Percentiles rank a stretch among this genome's conserved stretches.
Conservation (phyloP, 2,329 filamentous ascomycete genomes). For the Diaporthe amygdali region DNA sequence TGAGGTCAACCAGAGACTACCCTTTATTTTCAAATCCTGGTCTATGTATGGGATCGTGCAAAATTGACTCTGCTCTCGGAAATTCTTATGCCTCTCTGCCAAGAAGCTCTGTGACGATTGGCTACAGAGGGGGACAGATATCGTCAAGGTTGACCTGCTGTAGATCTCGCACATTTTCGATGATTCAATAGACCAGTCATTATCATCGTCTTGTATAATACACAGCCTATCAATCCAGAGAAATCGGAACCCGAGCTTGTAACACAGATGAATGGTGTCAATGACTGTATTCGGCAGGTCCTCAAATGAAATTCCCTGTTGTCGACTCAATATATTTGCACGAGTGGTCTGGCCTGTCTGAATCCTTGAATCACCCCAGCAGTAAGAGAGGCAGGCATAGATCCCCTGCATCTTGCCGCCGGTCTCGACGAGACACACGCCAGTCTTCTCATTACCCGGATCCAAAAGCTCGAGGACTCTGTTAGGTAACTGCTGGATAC, state of each 20-base stretch:
- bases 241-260: conserved; percentile 10
- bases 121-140: not conserved
- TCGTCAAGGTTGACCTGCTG: conserved; percentile 29
- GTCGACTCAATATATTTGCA: fast-evolving
- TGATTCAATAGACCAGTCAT: conserved; percentile 23
- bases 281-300: not conserved
- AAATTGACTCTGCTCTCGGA: fast-evolving
- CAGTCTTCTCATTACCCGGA: fast-evolving
- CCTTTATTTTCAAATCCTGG: not conserved
- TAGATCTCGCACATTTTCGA: conserved; percentile 35
- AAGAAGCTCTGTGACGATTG: not conserved
- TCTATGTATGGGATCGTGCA: not conserved
- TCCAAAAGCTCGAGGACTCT: not conserved
- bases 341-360: not conserved
- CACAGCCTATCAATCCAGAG: conserved; percentile 37
- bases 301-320: not conserved
- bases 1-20: not conserved
- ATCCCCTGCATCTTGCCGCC: not conserved
- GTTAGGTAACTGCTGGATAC: not conserved
- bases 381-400: not conserved
- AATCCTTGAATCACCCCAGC: not conserved
- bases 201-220: conserved; percentile 33
- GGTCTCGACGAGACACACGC: not conserved
- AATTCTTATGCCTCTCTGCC: fast-evolving
- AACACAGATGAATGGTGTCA: not conserved